These are phyloP conservation scores for Pulicaria dysenterica DNA, from an alignment of 129 eudicot genomes.

Conservation along the genomic window DNA sequence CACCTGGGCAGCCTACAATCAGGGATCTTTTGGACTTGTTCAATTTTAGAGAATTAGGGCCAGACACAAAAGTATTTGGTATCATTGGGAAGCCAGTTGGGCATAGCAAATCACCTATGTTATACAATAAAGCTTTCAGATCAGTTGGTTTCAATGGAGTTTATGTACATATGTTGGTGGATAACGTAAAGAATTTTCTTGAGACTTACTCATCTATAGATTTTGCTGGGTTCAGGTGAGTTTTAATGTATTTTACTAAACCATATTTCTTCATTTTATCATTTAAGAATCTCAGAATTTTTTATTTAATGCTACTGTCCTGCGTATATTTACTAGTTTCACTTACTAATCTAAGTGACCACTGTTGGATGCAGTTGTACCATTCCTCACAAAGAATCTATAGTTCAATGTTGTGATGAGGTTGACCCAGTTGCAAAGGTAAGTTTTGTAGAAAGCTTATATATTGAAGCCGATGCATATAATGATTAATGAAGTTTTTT, in stretches of 20 bases:
- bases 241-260: slow-evolving; percentile 21
- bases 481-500: background rate
- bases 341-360: slow-evolving; percentile 15
- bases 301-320: background rate
- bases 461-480: slow-evolving; percentile 24
- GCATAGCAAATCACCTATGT: slow-evolving; percentile 85
- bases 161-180: slow-evolving; percentile 82
- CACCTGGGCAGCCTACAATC: slow-evolving; percentile 96
- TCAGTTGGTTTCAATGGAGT: slow-evolving; percentile 84
- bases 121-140: slow-evolving; percentile 80
- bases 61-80: slow-evolving; percentile 84
- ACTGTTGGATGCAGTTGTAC: slow-evolving; percentile 66
- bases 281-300: slow-evolving; percentile 12
- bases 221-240: slow-evolving; percentile 88
- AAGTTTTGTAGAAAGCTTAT: background rate
- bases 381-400: slow-evolving; percentile 92
- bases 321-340: background rate
- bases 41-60: slow-evolving; percentile 80
- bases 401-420: slow-evolving; percentile 72
- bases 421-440: slow-evolving; percentile 96
- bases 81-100: slow-evolving; percentile 94
- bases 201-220: slow-evolving; percentile 80
- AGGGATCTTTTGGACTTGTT: slow-evolving; percentile 69
- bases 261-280: slow-evolving; percentile 4
- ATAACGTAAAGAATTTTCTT: slow-evolving; percentile 61